A percentile compares a stretch with the other conserved stretches of the same genome.
Evolutionary conservation across 306 rosid species (phyloP).

Genomic region (Ochetophila trinervis): DNA sequence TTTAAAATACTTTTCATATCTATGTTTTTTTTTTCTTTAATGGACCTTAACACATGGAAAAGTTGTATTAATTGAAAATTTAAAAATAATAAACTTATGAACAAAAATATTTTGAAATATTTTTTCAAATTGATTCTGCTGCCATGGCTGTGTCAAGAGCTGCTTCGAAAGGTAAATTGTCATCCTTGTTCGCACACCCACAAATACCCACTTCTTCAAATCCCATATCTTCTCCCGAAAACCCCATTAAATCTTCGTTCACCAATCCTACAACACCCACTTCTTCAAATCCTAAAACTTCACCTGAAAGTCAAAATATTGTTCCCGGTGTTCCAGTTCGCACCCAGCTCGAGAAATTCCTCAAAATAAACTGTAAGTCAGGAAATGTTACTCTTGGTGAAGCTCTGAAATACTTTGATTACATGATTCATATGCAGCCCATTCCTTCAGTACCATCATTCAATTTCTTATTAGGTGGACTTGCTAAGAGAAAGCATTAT

Average conservation of each 20-base stretch:
- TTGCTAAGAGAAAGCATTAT: slow-evolving; percentile 38
- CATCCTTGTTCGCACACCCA: slow-evolving; percentile 18
- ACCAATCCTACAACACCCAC: neutral
- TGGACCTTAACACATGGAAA: too few relatives aligned
- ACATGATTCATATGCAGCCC: slow-evolving; percentile 36
- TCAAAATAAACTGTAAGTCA: slow-evolving; percentile 24
- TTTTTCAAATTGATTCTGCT: too few relatives aligned
- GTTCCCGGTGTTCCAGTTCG: slow-evolving; percentile 5
- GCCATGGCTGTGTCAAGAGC: neutral
- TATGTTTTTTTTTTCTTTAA: too few relatives aligned
- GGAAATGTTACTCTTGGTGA: slow-evolving; percentile 21
- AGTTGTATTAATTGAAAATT: too few relatives aligned
- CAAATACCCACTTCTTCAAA: slow-evolving; percentile 1
- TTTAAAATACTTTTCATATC: too few relatives aligned
- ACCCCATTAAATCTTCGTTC: slow-evolving; percentile 12
- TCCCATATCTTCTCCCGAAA: too few relatives aligned
- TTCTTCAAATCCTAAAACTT: slow-evolving; percentile 12
- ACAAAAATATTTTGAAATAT: too few relatives aligned
- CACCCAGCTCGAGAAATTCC: slow-evolving; percentile 21
- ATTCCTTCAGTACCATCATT: slow-evolving; percentile 34
- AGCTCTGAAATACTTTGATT: slow-evolving; percentile 26
- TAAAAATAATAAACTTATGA: too few relatives aligned
- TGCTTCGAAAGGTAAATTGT: slow-evolving; percentile 16
- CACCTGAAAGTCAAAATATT: neutral
- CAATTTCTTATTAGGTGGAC: slow-evolving; percentile 34